Evolutionary conservation across 2,329 filamentous ascomycete genomes (phyloP).

Genomic region (Septoria linicola): DNA sequence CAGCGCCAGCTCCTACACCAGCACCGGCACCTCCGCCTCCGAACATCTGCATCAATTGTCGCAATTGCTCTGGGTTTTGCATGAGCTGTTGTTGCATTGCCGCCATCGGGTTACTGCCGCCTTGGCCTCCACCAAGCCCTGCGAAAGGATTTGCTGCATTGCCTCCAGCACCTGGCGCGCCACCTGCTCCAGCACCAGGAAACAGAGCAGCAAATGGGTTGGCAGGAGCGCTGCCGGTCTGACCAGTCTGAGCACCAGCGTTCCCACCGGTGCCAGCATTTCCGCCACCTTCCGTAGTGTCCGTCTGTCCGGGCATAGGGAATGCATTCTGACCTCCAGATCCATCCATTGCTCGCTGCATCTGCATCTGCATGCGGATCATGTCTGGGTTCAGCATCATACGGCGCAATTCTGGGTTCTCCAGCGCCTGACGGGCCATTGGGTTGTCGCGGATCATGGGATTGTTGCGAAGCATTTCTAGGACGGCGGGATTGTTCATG

Average conservation of each 20-base stretch:
- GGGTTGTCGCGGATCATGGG: slow-evolving; percentile 85
- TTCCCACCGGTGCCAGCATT: slow-evolving; percentile 29
- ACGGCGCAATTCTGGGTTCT: slow-evolving; percentile 81
- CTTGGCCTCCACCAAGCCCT: slow-evolving; percentile 48
- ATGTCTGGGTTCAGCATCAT: slow-evolving; percentile 92
- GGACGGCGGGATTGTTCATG: slow-evolving; percentile 88
- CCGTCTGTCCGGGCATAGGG: slow-evolving; percentile 86
- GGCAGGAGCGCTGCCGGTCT: slow-evolving; percentile 28
- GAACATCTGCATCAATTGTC: slow-evolving; percentile 55
- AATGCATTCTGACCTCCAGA: slow-evolving; percentile 59
- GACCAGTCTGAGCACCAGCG: slow-evolving; percentile 33
- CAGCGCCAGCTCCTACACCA: slow-evolving; percentile 33
- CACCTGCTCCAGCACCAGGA: slow-evolving; percentile 35
- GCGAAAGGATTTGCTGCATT: slow-evolving; percentile 65
- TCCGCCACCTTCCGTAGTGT: slow-evolving; percentile 63
- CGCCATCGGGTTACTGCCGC: slow-evolving; percentile 48
- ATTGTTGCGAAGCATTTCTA: slow-evolving; percentile 70
- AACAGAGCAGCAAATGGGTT: slow-evolving; percentile 66
- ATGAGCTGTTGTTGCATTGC: slow-evolving; percentile 50
- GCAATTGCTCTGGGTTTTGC: slow-evolving; percentile 59
- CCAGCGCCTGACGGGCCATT: slow-evolving; percentile 80
- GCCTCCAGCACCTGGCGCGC: slow-evolving; percentile 32
- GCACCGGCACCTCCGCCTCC: slow-evolving; percentile 48
- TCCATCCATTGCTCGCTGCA: slow-evolving; percentile 67
- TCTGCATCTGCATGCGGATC: slow-evolving; percentile 75